A percentile compares a stretch with the other conserved stretches of the same genome.
phyloP scores from a whole-genome alignment of 2,329 filamentous ascomycete species.

The Colletotrichum sp. region DNA sequence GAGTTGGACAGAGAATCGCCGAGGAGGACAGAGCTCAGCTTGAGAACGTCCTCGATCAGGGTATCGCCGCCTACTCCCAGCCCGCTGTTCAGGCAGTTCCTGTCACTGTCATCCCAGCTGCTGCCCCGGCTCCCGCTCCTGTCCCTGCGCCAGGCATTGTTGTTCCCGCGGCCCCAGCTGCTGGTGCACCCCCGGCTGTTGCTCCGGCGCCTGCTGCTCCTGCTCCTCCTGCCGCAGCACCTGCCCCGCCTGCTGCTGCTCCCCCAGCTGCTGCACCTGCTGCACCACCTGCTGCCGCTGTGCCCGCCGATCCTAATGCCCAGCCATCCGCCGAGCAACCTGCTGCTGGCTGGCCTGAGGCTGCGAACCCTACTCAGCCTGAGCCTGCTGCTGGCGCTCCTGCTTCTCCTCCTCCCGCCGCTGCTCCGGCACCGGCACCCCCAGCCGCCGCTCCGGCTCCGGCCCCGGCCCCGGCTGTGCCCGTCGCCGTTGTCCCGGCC shows the following conservation, averaged over 20 bases:
- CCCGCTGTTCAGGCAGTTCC: conserved; percentile 3
- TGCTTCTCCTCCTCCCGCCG: neutral
- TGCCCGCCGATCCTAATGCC: neutral
- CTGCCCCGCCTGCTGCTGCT: neutral
- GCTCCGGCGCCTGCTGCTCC: neutral
- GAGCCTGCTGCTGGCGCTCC: neutral
- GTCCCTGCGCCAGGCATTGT: neutral
- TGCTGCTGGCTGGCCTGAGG: neutral
- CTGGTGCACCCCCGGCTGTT: neutral
- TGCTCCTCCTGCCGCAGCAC: neutral
- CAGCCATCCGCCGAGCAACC: neutral
- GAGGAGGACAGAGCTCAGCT: conserved; percentile 26
- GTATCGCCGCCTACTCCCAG: conserved; percentile 23
- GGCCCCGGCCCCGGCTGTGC: neutral
- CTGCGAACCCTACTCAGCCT: neutral
- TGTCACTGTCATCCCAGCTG: neutral
- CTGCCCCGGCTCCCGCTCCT: neutral
- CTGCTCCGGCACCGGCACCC: neutral
- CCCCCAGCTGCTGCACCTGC: neutral
- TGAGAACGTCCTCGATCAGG: conserved; percentile 24
- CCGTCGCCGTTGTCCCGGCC: neutral
- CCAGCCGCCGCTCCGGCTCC: neutral
- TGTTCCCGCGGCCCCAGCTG: neutral
- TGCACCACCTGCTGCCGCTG: neutral
- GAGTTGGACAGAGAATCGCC: conserved; percentile 29